Base-by-base conservation (phyloP, 352 stramenopile species). In the Pythium rishiriense region DNA sequence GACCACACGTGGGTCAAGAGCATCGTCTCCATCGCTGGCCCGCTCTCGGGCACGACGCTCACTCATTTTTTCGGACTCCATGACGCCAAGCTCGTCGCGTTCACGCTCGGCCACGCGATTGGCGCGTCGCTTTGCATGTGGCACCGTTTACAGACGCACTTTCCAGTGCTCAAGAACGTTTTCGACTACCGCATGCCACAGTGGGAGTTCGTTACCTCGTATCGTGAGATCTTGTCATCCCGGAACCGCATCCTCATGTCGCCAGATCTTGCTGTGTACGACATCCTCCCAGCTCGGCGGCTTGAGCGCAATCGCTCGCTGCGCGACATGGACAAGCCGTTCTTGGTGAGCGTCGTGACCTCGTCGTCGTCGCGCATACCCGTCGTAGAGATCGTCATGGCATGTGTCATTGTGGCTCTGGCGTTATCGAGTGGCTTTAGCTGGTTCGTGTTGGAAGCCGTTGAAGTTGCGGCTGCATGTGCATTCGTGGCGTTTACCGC, bases 311-410 rank as follows among this genome's bases (percentile, higher is more conserved):
- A 88, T 42, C 58, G 66, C 22, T 48, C 72, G 43, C 69, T 90
- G 15, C 19, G 73, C 31, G 56, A 84, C 51, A 83, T 85, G 76
- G 74, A 85, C 39, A 78, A 83, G 57, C 45, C 81, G 39, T 76
- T 81, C 49, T 64, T 90, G 22, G 63, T 88, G 46, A 88, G 81
- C 63, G 85, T 91, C 50, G 73, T 70, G n/a, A 88, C 82, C 24
- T 87, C 68, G 1, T 73, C 79, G 0, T 70, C 66, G 5, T 66
- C 77, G 17, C 68, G 78, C 26, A 55, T 75, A 5, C 75, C 75
- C 0, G 61, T 73, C 33, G 17, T 61, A 3, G 24, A 58, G 29
- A 21, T 66, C 14, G 24, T 31, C 1, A 39, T 50, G 49, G 31
- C 41, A 0, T 17, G 43, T 9, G 52, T 25, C 31, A 49, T 62